phyloP scores from a whole-genome alignment of 768 basidiomycete genomes.

The Mycena vitilis region DNA sequence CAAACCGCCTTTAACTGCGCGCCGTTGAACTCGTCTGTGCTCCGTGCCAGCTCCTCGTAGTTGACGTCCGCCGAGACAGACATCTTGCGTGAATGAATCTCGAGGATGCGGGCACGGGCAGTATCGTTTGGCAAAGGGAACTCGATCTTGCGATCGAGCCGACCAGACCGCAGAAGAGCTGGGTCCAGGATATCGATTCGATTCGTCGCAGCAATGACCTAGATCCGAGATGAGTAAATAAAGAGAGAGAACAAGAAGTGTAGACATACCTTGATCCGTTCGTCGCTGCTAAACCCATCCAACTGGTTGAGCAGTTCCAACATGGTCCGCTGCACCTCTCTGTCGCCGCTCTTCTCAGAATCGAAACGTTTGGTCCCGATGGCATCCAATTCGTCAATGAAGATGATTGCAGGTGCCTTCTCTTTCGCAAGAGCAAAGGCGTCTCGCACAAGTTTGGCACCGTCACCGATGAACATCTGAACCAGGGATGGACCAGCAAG shows the following conservation, averaged over 20 bases:
- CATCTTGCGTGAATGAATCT: slow-evolving; percentile 99
- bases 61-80: slow-evolving; percentile 88
- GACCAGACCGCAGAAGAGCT: slow-evolving; percentile 96
- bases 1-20: slow-evolving; percentile 97
- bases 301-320: slow-evolving; percentile 97
- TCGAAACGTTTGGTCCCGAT: slow-evolving; percentile 99
- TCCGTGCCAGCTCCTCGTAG: slow-evolving; percentile 95
- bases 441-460: slow-evolving; percentile 98
- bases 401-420: slow-evolving; percentile 99
- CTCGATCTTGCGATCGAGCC: slow-evolving; percentile 98
- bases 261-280: slow-evolving; percentile 88
- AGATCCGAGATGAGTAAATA: slow-evolving; percentile 21
- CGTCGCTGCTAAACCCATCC: slow-evolving; percentile 97
- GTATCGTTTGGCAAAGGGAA: slow-evolving; percentile 97
- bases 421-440: slow-evolving; percentile 98
- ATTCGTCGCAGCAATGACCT: slow-evolving; percentile 99
- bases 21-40: slow-evolving; percentile 99
- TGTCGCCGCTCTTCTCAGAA: slow-evolving; percentile 97
- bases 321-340: slow-evolving; percentile 99
- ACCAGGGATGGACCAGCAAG: slow-evolving; percentile 97
- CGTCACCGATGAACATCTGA: slow-evolving; percentile 99
- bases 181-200: slow-evolving; percentile 99
- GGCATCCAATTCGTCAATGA: slow-evolving; percentile 98
- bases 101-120: slow-evolving; percentile 94
- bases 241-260: slow-evolving; percentile 13